These are phyloP conservation scores for Scopulariopsis brevicaulis DNA, from an alignment of 2,329 filamentous ascomycete genomes.

Conservation along the genomic window DNA sequence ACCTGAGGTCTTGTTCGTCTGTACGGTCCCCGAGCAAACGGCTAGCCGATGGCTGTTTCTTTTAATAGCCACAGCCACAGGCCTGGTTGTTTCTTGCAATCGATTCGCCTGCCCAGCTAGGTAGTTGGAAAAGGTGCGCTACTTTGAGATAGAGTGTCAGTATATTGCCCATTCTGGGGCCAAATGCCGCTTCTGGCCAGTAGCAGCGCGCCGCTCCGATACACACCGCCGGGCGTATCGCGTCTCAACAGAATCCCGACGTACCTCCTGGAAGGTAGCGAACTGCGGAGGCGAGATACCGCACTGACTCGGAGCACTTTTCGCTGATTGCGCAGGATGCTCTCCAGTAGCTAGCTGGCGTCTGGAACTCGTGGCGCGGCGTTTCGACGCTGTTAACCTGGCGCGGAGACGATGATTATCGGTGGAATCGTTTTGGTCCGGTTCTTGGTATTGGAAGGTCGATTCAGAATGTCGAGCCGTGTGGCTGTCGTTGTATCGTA, in stretches of 20 bases:
- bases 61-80: constrained; percentile 3
- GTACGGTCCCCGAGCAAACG: not conserved
- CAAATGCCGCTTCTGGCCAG: not conserved
- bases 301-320: not conserved
- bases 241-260: not conserved
- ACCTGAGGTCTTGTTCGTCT: not conserved
- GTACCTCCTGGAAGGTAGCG: not conserved
- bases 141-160: not conserved
- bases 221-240: not conserved
- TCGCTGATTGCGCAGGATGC: not conserved
- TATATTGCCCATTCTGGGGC: not conserved
- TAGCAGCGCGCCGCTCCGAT: not conserved
- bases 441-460: not conserved
- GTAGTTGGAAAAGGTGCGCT: constrained; percentile 1
- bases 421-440: not conserved
- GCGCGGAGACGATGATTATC: not conserved
- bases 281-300: not conserved
- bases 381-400: not conserved
- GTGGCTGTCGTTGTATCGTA: not conserved
- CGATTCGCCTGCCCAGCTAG: constrained; percentile 1
- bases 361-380: not conserved
- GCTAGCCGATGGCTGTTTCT: not conserved
- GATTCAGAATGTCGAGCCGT: not conserved
- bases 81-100: not conserved
- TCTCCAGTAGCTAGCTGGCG: not conserved